Evolutionary conservation across 352 stramenopile species (phyloP), one percentile per base, ranked within the genome.

Genomic region (Phytophthora pisi): DNA sequence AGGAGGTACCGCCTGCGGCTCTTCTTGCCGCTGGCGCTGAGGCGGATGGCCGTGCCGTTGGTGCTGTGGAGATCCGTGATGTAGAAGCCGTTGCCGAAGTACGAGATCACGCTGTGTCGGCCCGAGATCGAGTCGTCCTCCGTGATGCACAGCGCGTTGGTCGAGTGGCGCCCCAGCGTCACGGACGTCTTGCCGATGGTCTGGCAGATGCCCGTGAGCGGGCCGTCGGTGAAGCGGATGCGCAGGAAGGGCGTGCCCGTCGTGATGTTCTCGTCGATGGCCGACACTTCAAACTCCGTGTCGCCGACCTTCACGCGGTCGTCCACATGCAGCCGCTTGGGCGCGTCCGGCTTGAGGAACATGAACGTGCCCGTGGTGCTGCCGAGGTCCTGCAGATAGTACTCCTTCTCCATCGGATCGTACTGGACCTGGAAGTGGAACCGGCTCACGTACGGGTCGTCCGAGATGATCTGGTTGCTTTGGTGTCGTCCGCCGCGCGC

Each of bases 401-500:
- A 96, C 57, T 91, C 85, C 58, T 93, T 93, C 68, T 95, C 85
- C 63, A 92, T 79, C 15, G 82, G 64, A 50, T 94, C 85, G 64
- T 92, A 96, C 52, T 79, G 74, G 59, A 96, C 89, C 57, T 82
- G 75, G 63, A 96, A 96, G 52, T 96, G 88, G 51, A 82, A 86
- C 5, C 88, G 86, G 30, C 84, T 93, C 66, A 96, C 88, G 68
- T 88, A 92, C 64, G 82, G 83, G 51, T 96, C 88, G 68, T 96
- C 82, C 38, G 90, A 88, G 55, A 96, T 89, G 67, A 96, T 94
- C 59, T 94, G 84, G 64, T 94, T 96, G 72, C 75, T 91, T 31
- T 85, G 71, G 60, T 94, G 84, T 15, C 88, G 88, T 31, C 88
- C 88, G 36, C 88, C 88, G 7, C 63, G 66, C 6, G 86, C 88